Evolutionary conservation across 345 rosid species (phyloP).

Genomic region (Pugionium cornutum): DNA sequence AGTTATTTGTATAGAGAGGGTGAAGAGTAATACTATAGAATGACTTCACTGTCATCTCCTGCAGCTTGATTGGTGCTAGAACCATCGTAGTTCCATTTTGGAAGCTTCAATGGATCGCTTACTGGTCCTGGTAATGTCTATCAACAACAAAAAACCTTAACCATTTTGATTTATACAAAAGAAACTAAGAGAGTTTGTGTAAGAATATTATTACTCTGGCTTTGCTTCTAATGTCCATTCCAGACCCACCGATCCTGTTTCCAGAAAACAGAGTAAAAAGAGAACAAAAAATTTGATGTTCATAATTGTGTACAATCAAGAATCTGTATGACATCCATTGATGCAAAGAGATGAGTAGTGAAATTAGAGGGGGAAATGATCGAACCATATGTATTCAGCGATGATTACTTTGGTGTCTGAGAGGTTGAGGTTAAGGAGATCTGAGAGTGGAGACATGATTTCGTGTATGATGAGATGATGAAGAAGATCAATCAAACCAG

Average conservation of each 20-base stretch:
- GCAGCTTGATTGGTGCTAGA: slow-evolving; percentile 96
- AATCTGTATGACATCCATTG: slow-evolving; percentile 8
- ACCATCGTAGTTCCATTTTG: slow-evolving; percentile 63
- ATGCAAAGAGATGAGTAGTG: slow-evolving; percentile 3
- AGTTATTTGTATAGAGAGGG: background rate
- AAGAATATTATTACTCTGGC: slow-evolving; percentile 53
- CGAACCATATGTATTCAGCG: slow-evolving; percentile 92
- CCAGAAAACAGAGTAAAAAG: background rate
- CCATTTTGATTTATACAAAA: background rate
- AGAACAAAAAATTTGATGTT: background rate
- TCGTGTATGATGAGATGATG: background rate
- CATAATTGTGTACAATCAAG: background rate
- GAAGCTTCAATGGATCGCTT: slow-evolving; percentile 83
- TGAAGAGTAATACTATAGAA: slow-evolving; percentile 64
- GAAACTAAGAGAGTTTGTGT: background rate
- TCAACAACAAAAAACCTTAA: background rate
- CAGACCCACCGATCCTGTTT: slow-evolving; percentile 11
- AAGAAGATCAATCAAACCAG: slow-evolving; percentile 11
- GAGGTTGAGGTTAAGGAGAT: slow-evolving; percentile 67
- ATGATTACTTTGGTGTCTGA: slow-evolving; percentile 72
- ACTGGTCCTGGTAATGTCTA: slow-evolving; percentile 85
- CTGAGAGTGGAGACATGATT: slow-evolving; percentile 27
- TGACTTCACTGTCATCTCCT: slow-evolving; percentile 98
- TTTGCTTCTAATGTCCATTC: slow-evolving; percentile 84
- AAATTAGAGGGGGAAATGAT: background rate